Conservation (phyloP, 768 basidiomycete genomes). For the Boletus rex-veris region DNA sequence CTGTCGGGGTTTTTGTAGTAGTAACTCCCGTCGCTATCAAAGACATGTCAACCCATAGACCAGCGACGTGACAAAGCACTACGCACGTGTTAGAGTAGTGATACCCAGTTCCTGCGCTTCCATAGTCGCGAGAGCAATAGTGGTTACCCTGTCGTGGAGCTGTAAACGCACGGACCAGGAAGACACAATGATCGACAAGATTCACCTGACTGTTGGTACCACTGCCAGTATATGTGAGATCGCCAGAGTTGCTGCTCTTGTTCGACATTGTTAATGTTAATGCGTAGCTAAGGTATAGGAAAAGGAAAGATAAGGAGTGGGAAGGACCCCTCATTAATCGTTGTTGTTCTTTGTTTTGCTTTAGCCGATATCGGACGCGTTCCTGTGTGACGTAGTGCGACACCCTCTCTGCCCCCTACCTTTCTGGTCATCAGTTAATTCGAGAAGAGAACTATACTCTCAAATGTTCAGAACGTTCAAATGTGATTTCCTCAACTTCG, state of each 20-base stretch:
- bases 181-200: background rate
- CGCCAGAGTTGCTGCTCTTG: slow-evolving; percentile 19
- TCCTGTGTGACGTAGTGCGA: no score
- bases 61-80: background rate
- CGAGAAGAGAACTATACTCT: no score
- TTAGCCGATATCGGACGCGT: background rate
- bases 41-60: background rate
- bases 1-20: slow-evolving; percentile 61
- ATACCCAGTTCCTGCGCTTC: slow-evolving; percentile 42
- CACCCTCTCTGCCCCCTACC: no score
- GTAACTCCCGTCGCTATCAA: slow-evolving; percentile 50
- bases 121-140: slow-evolving; percentile 52
- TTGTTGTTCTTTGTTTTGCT: slow-evolving; percentile 32
- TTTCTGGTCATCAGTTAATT: no score
- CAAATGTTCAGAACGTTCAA: no score
- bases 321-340: slow-evolving; percentile 24
- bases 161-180: background rate
- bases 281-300: background rate
- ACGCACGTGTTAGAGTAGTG: slow-evolving; percentile 61
- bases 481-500: no score
- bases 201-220: slow-evolving; percentile 54
- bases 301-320: background rate
- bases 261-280: slow-evolving; percentile 12
- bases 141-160: slow-evolving; percentile 51
- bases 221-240: slow-evolving; percentile 42